phyloP scores from a whole-genome alignment of 768 basidiomycete species.

The Pluteus cervinus region DNA sequence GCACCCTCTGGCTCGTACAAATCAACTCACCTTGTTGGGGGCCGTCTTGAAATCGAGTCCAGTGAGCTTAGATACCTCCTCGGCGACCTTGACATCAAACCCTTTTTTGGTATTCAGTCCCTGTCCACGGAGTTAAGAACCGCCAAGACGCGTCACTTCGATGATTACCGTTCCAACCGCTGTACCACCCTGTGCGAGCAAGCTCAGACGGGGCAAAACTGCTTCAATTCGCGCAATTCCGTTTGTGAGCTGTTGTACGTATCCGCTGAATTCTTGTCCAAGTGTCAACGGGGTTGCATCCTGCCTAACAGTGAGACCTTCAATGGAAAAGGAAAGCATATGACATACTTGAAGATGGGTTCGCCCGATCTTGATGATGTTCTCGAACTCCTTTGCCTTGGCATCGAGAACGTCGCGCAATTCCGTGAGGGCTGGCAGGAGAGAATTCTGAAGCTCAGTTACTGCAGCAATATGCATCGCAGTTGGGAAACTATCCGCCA shows the following conservation, averaged over 20 bases:
- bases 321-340: slow-evolving; percentile 1
- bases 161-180: slow-evolving; percentile 90
- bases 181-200: slow-evolving; percentile 95
- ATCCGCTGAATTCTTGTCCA: slow-evolving; percentile 98
- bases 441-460: slow-evolving; percentile 69
- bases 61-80: slow-evolving; percentile 86
- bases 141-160: slow-evolving; percentile 1
- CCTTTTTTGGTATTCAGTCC: slow-evolving; percentile 96
- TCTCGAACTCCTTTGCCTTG: slow-evolving; percentile 78
- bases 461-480: slow-evolving; percentile 99
- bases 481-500: slow-evolving; percentile 78
- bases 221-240: slow-evolving; percentile 81
- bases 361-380: slow-evolving; percentile 97
- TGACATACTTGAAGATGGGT: slow-evolving; percentile 78
- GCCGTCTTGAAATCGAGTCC: slow-evolving; percentile 92
- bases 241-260: slow-evolving; percentile 91
- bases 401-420: slow-evolving; percentile 79
- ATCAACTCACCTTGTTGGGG: slow-evolving; percentile 79
- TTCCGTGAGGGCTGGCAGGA: slow-evolving; percentile 82
- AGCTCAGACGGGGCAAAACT: slow-evolving; percentile 78
- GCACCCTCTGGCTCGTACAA: not conserved
- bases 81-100: slow-evolving; percentile 92
- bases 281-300: slow-evolving; percentile 97
- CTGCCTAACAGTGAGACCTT: slow-evolving; percentile 33
- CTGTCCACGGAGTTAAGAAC: slow-evolving; percentile 31